phyloP scores from a whole-genome alignment of 805 yeast genomes.

The Myxozyma vanderwaltii region DNA sequence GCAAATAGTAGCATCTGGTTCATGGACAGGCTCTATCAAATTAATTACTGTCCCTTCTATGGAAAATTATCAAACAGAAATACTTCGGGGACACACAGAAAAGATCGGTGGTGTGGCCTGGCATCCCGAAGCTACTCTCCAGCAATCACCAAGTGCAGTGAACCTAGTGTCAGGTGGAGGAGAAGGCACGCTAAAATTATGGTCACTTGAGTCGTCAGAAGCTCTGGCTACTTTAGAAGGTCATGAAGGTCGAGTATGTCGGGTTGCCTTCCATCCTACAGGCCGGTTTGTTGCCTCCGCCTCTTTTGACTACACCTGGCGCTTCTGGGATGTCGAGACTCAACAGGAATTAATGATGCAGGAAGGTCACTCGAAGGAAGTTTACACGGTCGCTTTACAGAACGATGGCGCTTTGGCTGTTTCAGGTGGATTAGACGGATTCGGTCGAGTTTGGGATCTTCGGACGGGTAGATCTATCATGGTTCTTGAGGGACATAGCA shows the following conservation, averaged over 20 bases:
- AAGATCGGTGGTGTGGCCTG: slow-evolving; percentile 74
- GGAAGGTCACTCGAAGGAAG: slow-evolving; percentile 83
- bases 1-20: slow-evolving; percentile 59
- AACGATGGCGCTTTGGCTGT: slow-evolving; percentile 73
- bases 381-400: slow-evolving; percentile 63
- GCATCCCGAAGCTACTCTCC: slow-evolving; percentile 45
- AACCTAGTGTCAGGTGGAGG: slow-evolving; percentile 51
- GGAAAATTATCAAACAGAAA: slow-evolving; percentile 35
- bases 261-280: slow-evolving; percentile 65
- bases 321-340: slow-evolving; percentile 72
- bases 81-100: slow-evolving; percentile 56
- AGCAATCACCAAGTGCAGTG: slow-evolving; percentile 28
- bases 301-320: slow-evolving; percentile 85
- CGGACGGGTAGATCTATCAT: slow-evolving; percentile 70
- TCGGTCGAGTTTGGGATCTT: slow-evolving; percentile 80
- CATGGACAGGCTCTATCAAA: slow-evolving; percentile 79
- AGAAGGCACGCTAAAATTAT: slow-evolving; percentile 48
- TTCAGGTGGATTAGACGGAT: slow-evolving; percentile 77
- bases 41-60: slow-evolving; percentile 51
- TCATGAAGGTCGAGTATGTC: slow-evolving; percentile 61
- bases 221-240: slow-evolving; percentile 43
- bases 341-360: slow-evolving; percentile 61
- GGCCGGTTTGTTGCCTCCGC: slow-evolving; percentile 63
- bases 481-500: slow-evolving; percentile 65
- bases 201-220: slow-evolving; percentile 38